These are phyloP conservation scores for Agapanthus africanus DNA, from an alignment of 106 monocot genomes.

Conservation along the genomic window DNA sequence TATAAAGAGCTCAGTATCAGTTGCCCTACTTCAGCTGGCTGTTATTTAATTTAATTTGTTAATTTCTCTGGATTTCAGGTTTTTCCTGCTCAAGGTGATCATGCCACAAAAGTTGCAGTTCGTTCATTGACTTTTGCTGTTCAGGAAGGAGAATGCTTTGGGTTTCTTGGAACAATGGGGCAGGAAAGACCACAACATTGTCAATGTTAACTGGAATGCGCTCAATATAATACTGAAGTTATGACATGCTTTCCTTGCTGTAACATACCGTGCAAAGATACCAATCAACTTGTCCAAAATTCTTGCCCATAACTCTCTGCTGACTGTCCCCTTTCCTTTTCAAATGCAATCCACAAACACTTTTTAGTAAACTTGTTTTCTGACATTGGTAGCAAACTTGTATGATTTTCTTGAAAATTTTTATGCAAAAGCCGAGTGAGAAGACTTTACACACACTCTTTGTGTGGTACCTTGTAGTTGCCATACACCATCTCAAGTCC, in stretches of 20 bases:
- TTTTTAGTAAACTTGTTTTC: no score
- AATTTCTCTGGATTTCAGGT: slow-evolving; percentile 39
- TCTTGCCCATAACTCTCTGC: no score
- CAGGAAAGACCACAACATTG: slow-evolving; percentile 89
- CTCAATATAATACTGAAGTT: no score
- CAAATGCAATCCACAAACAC: not conserved
- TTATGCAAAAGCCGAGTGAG: not conserved
- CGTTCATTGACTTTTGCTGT: slow-evolving; percentile 76
- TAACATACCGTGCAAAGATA: no score
- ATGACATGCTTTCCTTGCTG: no score
- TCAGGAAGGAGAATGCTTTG: slow-evolving; percentile 90
- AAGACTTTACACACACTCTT: not conserved
- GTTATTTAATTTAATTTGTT: not conserved
- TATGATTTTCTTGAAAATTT: not conserved
- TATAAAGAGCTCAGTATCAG: not conserved
- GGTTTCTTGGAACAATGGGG: slow-evolving; percentile 89
- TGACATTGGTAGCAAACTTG: not conserved
- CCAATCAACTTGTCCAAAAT: no score
- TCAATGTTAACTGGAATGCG: slow-evolving; percentile 97
- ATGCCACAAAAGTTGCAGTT: slow-evolving; percentile 63
- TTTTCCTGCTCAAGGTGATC: slow-evolving; percentile 34
- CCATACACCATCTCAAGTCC: not conserved
- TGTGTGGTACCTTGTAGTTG: not conserved
- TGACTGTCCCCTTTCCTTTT: no score
- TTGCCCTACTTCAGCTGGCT: not conserved